These are phyloP conservation scores for Metarhizium brunneum DNA, from an alignment of 2,329 filamentous ascomycete genomes.

Conservation along the genomic window DNA sequence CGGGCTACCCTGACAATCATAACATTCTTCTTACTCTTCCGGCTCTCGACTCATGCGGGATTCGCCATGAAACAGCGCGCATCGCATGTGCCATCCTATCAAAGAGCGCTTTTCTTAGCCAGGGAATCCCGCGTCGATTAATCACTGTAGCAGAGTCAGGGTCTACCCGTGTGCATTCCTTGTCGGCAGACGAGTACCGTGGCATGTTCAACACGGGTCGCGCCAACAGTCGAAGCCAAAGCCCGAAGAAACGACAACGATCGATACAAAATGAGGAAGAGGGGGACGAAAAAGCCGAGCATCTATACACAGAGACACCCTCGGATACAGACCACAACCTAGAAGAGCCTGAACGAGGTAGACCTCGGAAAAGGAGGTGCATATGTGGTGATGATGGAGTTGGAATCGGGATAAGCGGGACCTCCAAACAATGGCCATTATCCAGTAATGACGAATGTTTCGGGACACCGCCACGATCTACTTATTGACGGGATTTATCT, in stretches of 20 bases:
- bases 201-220: neutral
- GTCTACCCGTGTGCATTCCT: neutral
- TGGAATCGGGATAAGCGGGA: neutral
- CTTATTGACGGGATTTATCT: no score
- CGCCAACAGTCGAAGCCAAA: neutral
- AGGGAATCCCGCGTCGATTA: conserved; percentile 1
- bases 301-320: neutral
- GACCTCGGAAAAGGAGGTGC: neutral
- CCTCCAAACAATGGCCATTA: neutral
- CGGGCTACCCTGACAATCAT: conserved; percentile 5
- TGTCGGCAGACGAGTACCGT: conserved; percentile 1
- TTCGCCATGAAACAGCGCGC: conserved; percentile 7
- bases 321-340: neutral
- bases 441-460: neutral
- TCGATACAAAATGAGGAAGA: neutral
- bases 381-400: neutral
- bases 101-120: conserved; percentile 5
- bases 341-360: neutral
- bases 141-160: neutral
- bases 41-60: conserved; percentile 3
- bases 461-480: neutral
- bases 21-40: conserved; percentile 6
- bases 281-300: neutral
- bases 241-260: neutral
- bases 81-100: conserved; percentile 7